These are phyloP conservation scores for Aspergillus japonicus DNA, from an alignment of 2,329 filamentous ascomycete genomes.

Conservation along the genomic window DNA sequence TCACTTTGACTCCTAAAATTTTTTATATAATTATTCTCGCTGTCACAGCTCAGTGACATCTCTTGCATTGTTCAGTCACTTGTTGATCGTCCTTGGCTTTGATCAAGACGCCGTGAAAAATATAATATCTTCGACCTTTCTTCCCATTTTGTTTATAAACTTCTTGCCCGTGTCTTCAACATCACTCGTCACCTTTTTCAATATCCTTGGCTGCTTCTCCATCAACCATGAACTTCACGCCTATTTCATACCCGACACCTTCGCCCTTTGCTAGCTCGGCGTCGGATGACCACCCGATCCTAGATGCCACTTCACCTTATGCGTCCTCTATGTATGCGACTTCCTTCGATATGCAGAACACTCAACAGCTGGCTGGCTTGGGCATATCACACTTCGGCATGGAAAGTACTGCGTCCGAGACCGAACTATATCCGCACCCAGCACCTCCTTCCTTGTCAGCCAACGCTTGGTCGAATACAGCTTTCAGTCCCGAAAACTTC, in stretches of 20 bases:
- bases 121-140: not conserved
- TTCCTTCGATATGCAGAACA: slow-evolving; percentile 16
- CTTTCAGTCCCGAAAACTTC: slow-evolving; percentile 20
- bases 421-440: slow-evolving; percentile 19
- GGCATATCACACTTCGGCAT: slow-evolving; percentile 32
- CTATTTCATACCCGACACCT: slow-evolving; percentile 22
- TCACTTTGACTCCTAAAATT: slow-evolving; percentile 4
- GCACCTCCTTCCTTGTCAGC: slow-evolving; percentile 22
- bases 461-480: slow-evolving; percentile 24
- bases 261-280: slow-evolving; percentile 14
- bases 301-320: slow-evolving; percentile 24
- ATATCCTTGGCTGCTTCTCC: not conserved
- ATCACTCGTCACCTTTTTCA: not conserved
- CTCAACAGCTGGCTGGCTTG: slow-evolving; percentile 26
- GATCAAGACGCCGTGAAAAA: not conserved
- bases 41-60: not conserved
- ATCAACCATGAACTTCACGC: slow-evolving; percentile 24
- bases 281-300: slow-evolving; percentile 12
- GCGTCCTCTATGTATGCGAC: slow-evolving; percentile 22
- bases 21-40: slow-evolving; percentile 23
- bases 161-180: not conserved
- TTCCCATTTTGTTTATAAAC: not conserved
- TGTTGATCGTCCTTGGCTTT: not conserved
- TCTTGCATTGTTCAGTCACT: not conserved
- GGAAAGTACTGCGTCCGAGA: slow-evolving; percentile 23